Evolutionary conservation across 2,329 filamentous ascomycete genomes (phyloP).

Genomic region (Stagonosporopsis rhizophila): DNA sequence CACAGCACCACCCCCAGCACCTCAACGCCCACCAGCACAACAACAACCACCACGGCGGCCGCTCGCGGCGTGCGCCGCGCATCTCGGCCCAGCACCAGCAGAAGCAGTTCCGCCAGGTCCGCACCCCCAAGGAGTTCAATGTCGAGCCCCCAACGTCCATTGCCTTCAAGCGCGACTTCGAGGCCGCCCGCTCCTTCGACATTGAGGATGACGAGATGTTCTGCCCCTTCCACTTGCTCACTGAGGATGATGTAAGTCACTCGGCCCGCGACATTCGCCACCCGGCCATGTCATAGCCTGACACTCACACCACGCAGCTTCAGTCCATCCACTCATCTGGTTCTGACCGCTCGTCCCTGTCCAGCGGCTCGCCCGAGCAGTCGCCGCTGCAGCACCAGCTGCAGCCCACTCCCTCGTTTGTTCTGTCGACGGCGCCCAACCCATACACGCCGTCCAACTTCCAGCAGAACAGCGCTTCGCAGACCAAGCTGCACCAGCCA

Average conservation of each 20-base stretch:
- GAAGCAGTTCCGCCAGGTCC: conserved; percentile 84
- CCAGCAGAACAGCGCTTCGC: conserved; percentile 60
- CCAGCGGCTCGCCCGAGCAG: conserved; percentile 89
- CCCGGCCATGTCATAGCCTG: conserved; percentile 33
- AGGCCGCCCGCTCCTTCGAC: conserved; percentile 91
- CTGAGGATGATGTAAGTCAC: conserved; percentile 82
- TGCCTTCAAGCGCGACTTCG: conserved; percentile 85
- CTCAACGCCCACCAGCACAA: conserved; percentile 69
- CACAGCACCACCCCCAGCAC: conserved; percentile 56
- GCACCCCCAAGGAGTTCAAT: conserved; percentile 81
- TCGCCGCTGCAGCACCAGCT: conserved; percentile 88
- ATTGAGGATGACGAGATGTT: conserved; percentile 96
- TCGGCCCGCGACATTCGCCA: conserved; percentile 32
- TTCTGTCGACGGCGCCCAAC: conserved; percentile 70
- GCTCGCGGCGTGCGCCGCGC: conserved; percentile 83
- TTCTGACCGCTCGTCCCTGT: conserved; percentile 92
- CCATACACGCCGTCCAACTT: conserved; percentile 66
- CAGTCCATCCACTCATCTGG: conserved; percentile 88
- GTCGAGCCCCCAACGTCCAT: conserved; percentile 77
- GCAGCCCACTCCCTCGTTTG: conserved; percentile 72
- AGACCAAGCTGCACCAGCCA: conserved; percentile 89
- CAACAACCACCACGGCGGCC: conserved; percentile 69
- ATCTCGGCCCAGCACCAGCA: conserved; percentile 84
- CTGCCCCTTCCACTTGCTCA: conserved; percentile 84
- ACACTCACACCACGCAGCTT: conserved; percentile 64